phyloP scores from a whole-genome alignment of 129 eudicot species.

The Deinandra increscens region DNA sequence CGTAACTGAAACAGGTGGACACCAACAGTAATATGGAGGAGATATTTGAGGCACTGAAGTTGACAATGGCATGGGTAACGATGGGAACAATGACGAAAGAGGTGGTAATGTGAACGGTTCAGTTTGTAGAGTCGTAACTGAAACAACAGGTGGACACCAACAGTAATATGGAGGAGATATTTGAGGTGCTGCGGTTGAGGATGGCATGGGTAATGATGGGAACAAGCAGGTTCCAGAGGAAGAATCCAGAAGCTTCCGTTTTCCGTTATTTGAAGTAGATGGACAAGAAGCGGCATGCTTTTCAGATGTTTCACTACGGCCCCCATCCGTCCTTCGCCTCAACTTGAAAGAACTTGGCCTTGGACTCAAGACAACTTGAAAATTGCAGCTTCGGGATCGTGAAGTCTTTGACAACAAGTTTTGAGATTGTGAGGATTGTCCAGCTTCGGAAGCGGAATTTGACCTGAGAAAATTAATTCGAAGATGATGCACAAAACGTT shows the following conservation, averaged over 20 bases:
- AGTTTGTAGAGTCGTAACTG: constrained; percentile 42
- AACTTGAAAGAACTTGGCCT: constrained; percentile 9
- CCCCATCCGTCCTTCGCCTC: constrained; percentile 7
- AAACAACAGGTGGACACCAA: constrained; percentile 78
- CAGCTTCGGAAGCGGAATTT: constrained; percentile 25
- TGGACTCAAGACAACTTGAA: constrained; percentile 56
- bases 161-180: constrained; percentile 78
- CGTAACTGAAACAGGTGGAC: constrained; percentile 71
- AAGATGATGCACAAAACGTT: constrained; percentile 58
- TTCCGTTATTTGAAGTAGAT: constrained; percentile 3
- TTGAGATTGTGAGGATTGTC: constrained; percentile 31
- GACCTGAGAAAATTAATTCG: constrained; percentile 49
- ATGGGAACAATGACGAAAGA: constrained; percentile 29
- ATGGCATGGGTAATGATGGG: constrained; percentile 33
- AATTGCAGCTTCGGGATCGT: constrained; percentile 35
- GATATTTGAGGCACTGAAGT: constrained; percentile 29
- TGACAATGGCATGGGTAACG: constrained; percentile 30
- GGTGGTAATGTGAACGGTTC: constrained; percentile 27
- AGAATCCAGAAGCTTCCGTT: constrained; percentile 31
- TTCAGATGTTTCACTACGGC: neutral
- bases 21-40: constrained; percentile 87
- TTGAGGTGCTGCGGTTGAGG: constrained; percentile 17
- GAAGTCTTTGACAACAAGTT: constrained; percentile 33
- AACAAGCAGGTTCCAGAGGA: constrained; percentile 18
- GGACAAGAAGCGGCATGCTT: neutral